Conservation (phyloP, 305 asterid genomes). For the Solanum hybrid region DNA sequence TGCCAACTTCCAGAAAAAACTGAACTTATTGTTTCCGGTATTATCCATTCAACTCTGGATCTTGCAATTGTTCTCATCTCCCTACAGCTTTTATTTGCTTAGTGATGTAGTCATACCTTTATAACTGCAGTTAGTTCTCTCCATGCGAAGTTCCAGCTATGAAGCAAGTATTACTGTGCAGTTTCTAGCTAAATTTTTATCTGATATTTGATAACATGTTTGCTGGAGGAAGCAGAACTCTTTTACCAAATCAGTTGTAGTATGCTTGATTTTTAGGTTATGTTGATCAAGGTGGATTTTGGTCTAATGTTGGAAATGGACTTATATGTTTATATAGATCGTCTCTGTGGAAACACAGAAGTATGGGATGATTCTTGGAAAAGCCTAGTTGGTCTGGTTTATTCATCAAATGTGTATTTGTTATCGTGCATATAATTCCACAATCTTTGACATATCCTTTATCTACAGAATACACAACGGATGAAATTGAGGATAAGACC, state of each 20-base stretch:
- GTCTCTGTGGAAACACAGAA: not conserved
- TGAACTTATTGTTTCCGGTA: not conserved
- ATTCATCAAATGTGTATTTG: not conserved
- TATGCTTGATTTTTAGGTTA: not conserved
- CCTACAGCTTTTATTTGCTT: not conserved
- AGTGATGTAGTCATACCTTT: not conserved
- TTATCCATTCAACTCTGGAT: not conserved
- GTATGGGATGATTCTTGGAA: not conserved
- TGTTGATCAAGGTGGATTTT: not conserved
- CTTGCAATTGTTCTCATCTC: not conserved
- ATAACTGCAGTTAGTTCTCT: not conserved
- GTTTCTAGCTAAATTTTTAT: not conserved
- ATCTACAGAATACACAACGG: conserved; percentile 59
- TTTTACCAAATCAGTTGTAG: not conserved
- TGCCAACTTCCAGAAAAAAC: not conserved
- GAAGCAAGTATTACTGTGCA: not conserved
- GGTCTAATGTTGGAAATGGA: not conserved
- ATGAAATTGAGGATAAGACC: conserved; percentile 64
- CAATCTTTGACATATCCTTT: not conserved
- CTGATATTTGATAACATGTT: not conserved
- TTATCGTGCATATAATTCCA: not conserved
- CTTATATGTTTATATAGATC: not conserved
- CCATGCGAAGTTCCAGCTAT: not conserved
- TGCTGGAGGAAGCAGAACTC: not conserved
- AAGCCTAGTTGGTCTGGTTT: not conserved